Conservation (phyloP, 768 basidiomycete genomes). For the Rhodotorula paludigena region DNA sequence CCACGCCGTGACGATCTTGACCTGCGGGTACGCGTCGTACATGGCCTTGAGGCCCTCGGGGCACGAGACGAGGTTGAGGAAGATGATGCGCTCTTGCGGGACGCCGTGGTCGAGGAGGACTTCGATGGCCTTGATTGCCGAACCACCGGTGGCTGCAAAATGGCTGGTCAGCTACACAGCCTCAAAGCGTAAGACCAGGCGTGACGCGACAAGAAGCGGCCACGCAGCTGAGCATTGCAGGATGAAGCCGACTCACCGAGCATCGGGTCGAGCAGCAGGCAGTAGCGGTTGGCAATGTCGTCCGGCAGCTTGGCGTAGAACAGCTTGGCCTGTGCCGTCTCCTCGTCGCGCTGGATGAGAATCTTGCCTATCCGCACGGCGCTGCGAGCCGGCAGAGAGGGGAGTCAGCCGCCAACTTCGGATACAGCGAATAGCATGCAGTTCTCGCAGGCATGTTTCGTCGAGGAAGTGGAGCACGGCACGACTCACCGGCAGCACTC, state of each 20-base stretch:
- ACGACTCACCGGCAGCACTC: conserved; percentile 84
- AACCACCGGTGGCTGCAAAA: conserved; percentile 78
- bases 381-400: background rate
- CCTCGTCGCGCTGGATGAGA: conserved; percentile 96
- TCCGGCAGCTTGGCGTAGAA: conserved; percentile 73
- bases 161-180: background rate
- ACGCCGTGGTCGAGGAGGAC: conserved; percentile 87
- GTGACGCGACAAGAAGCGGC: background rate
- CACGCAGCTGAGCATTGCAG: background rate
- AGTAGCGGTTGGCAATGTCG: conserved; percentile 85
- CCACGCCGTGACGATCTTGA: conserved; percentile 44
- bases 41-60: conserved; percentile 42
- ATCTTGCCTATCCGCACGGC: conserved; percentile 85
- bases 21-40: conserved; percentile 36
- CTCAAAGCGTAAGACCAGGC: background rate
- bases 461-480: background rate
- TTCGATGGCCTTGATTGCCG: conserved; percentile 95
- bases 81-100: conserved; percentile 67
- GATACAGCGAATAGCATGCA: too few species aligned
- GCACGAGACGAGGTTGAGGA: conserved; percentile 44
- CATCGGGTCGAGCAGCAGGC: conserved; percentile 95
- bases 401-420: background rate
- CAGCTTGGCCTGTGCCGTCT: conserved; percentile 84
- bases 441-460: conserved; percentile 4
- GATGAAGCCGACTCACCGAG: conserved; percentile 59